Conservation (phyloP, 2,329 filamentous ascomycete genomes). For the Claviceps digitariae region DNA sequence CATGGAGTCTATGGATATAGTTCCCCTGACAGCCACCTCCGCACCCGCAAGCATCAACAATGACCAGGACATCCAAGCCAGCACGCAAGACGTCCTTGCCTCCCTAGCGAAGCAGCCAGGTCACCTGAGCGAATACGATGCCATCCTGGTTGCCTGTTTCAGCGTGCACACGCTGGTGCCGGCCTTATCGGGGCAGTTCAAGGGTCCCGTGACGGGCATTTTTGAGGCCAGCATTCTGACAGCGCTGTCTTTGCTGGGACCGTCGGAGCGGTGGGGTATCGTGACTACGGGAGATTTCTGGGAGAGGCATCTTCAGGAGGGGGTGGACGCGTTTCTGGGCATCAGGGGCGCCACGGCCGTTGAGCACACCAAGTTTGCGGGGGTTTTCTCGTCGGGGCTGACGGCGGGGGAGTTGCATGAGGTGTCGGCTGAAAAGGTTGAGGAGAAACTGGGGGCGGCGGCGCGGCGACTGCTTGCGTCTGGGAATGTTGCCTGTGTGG, state of each 20-base stretch:
- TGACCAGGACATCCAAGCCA: constrained; percentile 50
- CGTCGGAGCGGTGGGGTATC: constrained; percentile 57
- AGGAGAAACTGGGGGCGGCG: constrained; percentile 52
- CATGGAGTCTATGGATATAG: constrained; percentile 34
- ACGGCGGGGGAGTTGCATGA: constrained; percentile 69
- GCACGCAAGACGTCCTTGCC: constrained; percentile 46
- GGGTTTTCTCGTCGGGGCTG: constrained; percentile 70
- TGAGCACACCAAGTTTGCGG: constrained; percentile 47
- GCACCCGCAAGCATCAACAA: constrained; percentile 70
- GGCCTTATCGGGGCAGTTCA: constrained; percentile 29
- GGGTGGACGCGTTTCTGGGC: constrained; percentile 52
- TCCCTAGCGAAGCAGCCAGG: constrained; percentile 29
- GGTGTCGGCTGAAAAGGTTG: constrained; percentile 50
- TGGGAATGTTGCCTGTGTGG: constrained; percentile 50
- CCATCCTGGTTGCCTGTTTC: constrained; percentile 80
- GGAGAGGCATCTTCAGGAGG: constrained; percentile 57
- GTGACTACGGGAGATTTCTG: constrained; percentile 79
- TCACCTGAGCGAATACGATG: constrained; percentile 43
- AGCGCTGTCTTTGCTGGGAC: constrained; percentile 36
- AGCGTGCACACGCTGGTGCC: constrained; percentile 68
- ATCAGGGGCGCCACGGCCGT: constrained; percentile 17
- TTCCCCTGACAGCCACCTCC: constrained; percentile 52
- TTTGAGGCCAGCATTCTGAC: constrained; percentile 70
- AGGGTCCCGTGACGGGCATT: constrained; percentile 44
- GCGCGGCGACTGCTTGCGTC: constrained; percentile 49